These are phyloP conservation scores for Venturia nashicola DNA, from an alignment of 2,329 filamentous ascomycete genomes.

Conservation along the genomic window DNA sequence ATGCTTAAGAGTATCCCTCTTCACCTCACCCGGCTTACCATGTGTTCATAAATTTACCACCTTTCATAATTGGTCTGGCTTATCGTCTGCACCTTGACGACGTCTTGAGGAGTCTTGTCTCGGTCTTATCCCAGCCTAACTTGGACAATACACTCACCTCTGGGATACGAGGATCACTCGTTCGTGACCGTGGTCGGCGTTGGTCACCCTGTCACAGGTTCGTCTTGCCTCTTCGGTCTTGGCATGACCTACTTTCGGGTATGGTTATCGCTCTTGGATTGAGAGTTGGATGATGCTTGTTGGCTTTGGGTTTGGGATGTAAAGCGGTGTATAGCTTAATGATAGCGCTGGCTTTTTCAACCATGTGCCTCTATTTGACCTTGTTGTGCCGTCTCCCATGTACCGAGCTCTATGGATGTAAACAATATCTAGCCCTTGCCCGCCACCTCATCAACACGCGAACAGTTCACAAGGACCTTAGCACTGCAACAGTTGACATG, in stretches of 20 bases:
- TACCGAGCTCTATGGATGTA: neutral
- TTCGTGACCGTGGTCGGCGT: neutral
- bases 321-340: conserved; percentile 4
- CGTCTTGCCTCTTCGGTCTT: neutral
- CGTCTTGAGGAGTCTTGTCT: neutral
- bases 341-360: neutral
- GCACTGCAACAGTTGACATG: neutral
- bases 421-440: neutral
- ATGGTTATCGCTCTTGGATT: neutral
- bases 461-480: neutral
- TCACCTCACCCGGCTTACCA: conserved; percentile 10
- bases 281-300: neutral
- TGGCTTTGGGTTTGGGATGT: neutral
- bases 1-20: neutral
- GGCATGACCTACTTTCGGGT: neutral
- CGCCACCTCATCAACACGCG: neutral
- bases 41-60: conserved; percentile 24
- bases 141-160: neutral
- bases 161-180: neutral
- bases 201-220: neutral
- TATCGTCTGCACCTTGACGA: conserved; percentile 1
- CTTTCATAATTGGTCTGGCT: conserved; percentile 10
- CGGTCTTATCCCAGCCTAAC: neutral
- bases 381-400: neutral
- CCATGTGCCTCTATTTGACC: neutral